Evolutionary conservation across 2,329 filamentous ascomycete genomes (phyloP), one percentile per base, ranked within the genome.

Genomic region (Hirsutella rhossiliensis): DNA sequence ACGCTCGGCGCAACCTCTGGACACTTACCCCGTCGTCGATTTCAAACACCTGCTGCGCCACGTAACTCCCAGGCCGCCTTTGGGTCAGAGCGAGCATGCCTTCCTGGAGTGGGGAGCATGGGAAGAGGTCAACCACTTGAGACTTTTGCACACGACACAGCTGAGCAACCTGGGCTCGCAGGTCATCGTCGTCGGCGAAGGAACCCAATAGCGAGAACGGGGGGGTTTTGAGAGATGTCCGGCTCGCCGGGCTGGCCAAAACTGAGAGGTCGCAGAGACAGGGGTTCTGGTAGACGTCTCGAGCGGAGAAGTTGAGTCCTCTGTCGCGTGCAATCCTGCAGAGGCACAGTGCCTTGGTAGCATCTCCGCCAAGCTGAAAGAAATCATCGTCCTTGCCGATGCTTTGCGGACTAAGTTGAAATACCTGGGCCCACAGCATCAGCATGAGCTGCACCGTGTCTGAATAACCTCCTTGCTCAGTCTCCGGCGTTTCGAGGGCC

Each of bases 311-410:
- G 53, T 3, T 63, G 57, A 44, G 29, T 19, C 38, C 38, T 12
- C 23, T n/a, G 11, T 40, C 29, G 11, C 37, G 37, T 9, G 37
- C 29, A 29, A 40, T 13, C 9, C 28, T 1, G 19, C 67, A 63
- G 1, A 69, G 53, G 41, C 58, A 61, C 65, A 71, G 69, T 0
- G 67, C 66, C 7, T 58, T 56, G 12, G 70, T 56, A 0, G 68
- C 71, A 53, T 71, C 67, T 5, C 68, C 66, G 0, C 66, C 66
- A 1, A 68, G 56, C 0, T 54, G 55, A 50, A 67, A 65, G 56
- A 69, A 69, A 52, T 58, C 58, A 48, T 62, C 60, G 2, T 58
- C 50, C 1, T 55, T 47, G 1, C 55, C 48, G 28, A 64, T 47
- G 5, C 56, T 53, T 6, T 30, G 32, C 15, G 52, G 41, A 9